Base-by-base conservation (phyloP, 805 yeast species). In the Saccharomycopsis capsularis region DNA sequence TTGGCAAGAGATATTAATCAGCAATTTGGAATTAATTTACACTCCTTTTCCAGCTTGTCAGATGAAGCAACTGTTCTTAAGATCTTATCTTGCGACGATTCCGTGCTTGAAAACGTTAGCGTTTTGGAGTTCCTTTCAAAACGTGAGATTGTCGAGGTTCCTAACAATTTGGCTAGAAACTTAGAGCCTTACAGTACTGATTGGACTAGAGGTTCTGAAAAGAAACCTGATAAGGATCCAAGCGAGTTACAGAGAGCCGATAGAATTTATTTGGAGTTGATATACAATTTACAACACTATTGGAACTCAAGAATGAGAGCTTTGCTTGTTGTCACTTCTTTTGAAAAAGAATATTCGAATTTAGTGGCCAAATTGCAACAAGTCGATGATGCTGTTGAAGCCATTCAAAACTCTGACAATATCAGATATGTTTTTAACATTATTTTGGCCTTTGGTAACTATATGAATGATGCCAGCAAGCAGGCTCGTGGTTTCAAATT, bases 221-320 rank as follows among this genome's bases (percentile, higher is more conserved):
- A 65, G 37, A 64, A 68, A 43, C 82, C 88, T 0, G 85, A 78
- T 47, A 85, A 83, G 60, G 85, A 85, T 63, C 82, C 88, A 1
- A 66, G 67, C 29, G 93, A 85, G 46, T 73, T 93, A 51, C 90
- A 90, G 36, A 72, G 98, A 51, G 85, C 95, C 0, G 99, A 93
- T 62, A 78, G 89, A 58, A 68, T 93, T 4, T 93, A 79, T 60
- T 67, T 95, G 55, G 95, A 85, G 59, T 71, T 90, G 47, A 82
- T 89, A 59, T 86, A 81, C 63, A 88, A 93, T 57, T 67, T 93
- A 58, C 85, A 85, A 55, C 81, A 80, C 54, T 93, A 93, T 63
- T 95, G 99, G 99, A 78, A 81, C 54, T 79, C 96, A 1, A 77
- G 99, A 62, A 84, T 91, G 67, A 70, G 96, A 53, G 95, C 96